Base-by-base conservation (phyloP, 2,329 filamentous ascomycete genomes). In the Pezicula rhizophila region DNA sequence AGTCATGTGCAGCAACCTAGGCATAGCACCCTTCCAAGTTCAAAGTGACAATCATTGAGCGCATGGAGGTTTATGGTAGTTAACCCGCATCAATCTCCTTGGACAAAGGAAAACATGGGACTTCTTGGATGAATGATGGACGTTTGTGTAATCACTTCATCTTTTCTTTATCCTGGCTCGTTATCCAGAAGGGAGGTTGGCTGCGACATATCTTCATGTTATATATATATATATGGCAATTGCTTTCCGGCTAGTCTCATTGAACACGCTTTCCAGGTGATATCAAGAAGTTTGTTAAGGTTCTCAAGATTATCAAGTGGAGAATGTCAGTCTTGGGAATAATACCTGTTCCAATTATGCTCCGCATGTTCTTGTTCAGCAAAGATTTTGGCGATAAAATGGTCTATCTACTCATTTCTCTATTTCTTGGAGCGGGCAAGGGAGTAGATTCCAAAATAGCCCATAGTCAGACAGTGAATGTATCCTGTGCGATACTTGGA, bases 341-440 rank as follows among this genome's bases (percentile, higher is more conserved):
- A 2, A 60, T 85, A 1, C 81, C 80, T 0, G 80, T 89, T 58
- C 81, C 79, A 51, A 65, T 80, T 31, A 75, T 89, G 62, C 72
- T 89, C 57, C 78, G 78, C 48, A 64, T 88, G 45, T 88, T 87
- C 65, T 69, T 79, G 49, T 89, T 89, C 66, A 82, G 74, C 48
- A 73, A 78, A 8, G 83, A 86, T 48, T 90, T 89, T 60, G 78
- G 77, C 14, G 82, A 89, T 59, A 81, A 80, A 33, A 82, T 89
- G 66, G 80, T 85, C 0, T 73, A 86, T 49, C 85, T 85, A 1
- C 78, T 89, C 63, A 78, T 88, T 28, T 85, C 85, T 0, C 69
- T 89, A 1, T 89, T 90, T 60, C 70, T 89, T 0, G 85, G 85
- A 0, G 89, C 85, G 0, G 84, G 43, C 18, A 45, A 37, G 43